Evolutionary conservation across 2,329 filamentous ascomycete genomes (phyloP).

Genomic region (Tolypocladium ovalisporum): DNA sequence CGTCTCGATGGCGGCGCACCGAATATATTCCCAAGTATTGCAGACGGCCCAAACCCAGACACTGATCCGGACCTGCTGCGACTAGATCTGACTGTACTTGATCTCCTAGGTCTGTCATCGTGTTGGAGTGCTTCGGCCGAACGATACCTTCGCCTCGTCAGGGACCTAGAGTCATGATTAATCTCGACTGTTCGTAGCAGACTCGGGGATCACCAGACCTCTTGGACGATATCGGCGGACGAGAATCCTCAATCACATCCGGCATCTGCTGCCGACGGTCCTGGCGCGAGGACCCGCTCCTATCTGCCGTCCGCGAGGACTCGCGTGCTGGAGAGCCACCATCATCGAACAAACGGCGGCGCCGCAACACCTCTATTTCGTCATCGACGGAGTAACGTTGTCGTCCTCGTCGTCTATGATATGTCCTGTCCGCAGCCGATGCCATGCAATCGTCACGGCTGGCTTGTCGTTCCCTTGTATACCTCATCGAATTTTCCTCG

Average conservation of each 20-base stretch:
- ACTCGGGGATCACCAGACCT: conserved; percentile 10
- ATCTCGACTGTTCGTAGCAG: too few relatives aligned
- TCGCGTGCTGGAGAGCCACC: conserved; percentile 15
- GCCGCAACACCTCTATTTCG: conserved; percentile 11
- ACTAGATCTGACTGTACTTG: conserved; percentile 6
- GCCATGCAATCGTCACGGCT: conserved; percentile 16
- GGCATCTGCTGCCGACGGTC: conserved; percentile 12
- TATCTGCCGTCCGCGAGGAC: conserved; percentile 16
- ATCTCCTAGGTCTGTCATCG: conserved; percentile 6
- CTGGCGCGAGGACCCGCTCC: conserved; percentile 17
- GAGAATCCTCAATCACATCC: conserved; percentile 21
- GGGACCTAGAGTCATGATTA: conserved; percentile 3
- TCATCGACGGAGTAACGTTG: conserved; percentile 12
- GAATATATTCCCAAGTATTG: conserved; percentile 16
- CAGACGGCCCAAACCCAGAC: conserved; percentile 8
- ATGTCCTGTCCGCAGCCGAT: conserved; percentile 13
- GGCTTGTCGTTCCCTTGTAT: conserved; percentile 6
- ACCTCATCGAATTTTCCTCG: conserved; percentile 7
- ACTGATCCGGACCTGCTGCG: conserved; percentile 8
- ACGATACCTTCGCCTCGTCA: conserved; percentile 5
- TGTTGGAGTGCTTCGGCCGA: conserved; percentile 8
- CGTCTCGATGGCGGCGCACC: conserved; percentile 13
- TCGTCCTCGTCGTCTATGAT: conserved; percentile 11
- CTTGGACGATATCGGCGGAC: conserved; percentile 21
- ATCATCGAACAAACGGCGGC: conserved; percentile 14